Base-by-base conservation (phyloP, 23 red algal species). In the Gracilaria gracilis region DNA sequence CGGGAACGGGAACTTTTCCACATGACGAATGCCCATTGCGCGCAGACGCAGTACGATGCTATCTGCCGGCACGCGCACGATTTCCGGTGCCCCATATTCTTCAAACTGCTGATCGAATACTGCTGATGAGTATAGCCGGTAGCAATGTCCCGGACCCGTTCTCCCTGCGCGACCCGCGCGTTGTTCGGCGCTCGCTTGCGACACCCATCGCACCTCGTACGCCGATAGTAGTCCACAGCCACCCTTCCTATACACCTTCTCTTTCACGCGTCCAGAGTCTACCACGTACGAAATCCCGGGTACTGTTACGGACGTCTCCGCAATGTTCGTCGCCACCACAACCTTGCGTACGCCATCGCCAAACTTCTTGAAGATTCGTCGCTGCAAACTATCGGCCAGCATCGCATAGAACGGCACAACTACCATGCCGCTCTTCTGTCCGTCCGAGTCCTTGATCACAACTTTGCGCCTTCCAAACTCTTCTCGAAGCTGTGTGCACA, bases 261-360 rank as follows among this genome's bases (percentile, higher is more conserved):
- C 88, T 65, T 99, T 99, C 31, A 83, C 88, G 23, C 67, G 73
- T 24, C 97, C 97, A 88, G 73, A 73, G 91, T 99, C 97, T 0
- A 99, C 90, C 13, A 99, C 94, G 79, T 95, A 95, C 29, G 90
- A 80, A 19, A 99, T 89, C 32, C 85, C 89, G 42, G 88, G 88
- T 31, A 99, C 83, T 34, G 97, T 99, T 29, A 99, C 59, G 9
- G 97, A 99, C 46, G 97, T 96, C 82, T 99, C 97, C 29, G 97
- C 97, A 42, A 99, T 83, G 50, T 99, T 99, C 34, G 97, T 99
- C 17, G 97, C 94, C 24, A 96, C 84, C 19, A 99, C 72, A 54
- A 99, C 82, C 44, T 94, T 95, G 35, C 94, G 85, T 28, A 80
- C 67, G 28, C 83, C 75, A 1, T 91, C 72, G 4, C 71, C 77